Percentiles rank a stretch among this genome's conserved stretches.
These are phyloP conservation scores for Aspergillus novofumigatus DNA, from an alignment of 2,329 filamentous ascomycete genomes.

Conservation along the genomic window DNA sequence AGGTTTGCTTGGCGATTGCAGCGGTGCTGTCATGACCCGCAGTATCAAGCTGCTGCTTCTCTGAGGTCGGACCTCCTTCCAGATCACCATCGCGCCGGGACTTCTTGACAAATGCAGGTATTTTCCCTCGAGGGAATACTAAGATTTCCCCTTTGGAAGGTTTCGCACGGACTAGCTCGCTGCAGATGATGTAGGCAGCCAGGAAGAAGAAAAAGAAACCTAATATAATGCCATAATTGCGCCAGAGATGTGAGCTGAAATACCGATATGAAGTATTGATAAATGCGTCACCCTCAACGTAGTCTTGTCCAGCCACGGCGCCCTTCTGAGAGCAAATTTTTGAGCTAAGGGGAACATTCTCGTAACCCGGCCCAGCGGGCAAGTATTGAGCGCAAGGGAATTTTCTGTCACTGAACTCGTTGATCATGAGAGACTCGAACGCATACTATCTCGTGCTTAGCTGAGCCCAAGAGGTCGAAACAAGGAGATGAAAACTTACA, in stretches of 20 bases:
- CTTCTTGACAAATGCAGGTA: conserved; percentile 44
- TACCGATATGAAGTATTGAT: conserved; percentile 55
- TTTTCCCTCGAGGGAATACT: conserved; percentile 67
- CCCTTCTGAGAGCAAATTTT: conserved; percentile 58
- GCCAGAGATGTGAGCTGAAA: conserved; percentile 56
- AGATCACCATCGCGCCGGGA: conserved; percentile 19
- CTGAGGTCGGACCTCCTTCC: conserved; percentile 16
- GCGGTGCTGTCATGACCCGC: conserved; percentile 64
- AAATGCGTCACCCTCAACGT: conserved; percentile 58
- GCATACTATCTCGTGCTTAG: conserved; percentile 49
- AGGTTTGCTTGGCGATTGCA: conserved; percentile 69
- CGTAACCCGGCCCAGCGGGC: conserved; percentile 42
- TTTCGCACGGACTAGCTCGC: conserved; percentile 58
- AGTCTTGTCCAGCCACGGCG: conserved; percentile 49
- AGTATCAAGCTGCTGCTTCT: conserved; percentile 64
- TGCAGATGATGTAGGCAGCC: conserved; percentile 56
- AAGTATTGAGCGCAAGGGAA: conserved; percentile 51
- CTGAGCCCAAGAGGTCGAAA: neutral
- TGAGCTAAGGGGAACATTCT: conserved; percentile 31
- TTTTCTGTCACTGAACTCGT: conserved; percentile 67
- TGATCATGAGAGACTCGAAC: conserved; percentile 78
- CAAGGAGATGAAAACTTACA: conserved; percentile 13
- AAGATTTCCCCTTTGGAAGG: conserved; percentile 72
- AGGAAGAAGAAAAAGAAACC: conserved; percentile 59
- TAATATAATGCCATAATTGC: conserved; percentile 64